Conservation (phyloP, 2,329 filamentous ascomycete genomes). For the Botrytis medusae region DNA sequence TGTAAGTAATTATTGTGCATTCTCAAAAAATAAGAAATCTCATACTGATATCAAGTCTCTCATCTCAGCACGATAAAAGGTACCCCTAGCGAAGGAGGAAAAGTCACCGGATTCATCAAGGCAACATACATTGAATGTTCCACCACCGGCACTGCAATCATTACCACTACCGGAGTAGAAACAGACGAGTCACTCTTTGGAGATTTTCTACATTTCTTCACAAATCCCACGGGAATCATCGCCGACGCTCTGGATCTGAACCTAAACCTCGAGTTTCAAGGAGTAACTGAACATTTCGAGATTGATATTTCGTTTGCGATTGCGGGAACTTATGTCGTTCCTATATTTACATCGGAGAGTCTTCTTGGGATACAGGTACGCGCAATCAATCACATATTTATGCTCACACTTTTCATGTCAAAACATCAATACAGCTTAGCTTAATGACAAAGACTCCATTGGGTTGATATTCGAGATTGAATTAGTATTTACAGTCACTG, state of each 20-base stretch:
- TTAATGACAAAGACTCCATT: conserved; percentile 9
- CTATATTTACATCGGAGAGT: conserved; percentile 22
- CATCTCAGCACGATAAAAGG: neutral
- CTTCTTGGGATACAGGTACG: conserved; percentile 16
- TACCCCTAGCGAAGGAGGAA: neutral
- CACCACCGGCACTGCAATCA: conserved; percentile 13
- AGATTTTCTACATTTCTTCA: neutral
- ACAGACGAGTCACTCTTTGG: neutral
- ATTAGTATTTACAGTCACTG: conserved; percentile 17
- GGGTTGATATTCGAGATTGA: conserved; percentile 24
- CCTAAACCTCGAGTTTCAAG: conserved; percentile 20
- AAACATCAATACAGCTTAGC: neutral
- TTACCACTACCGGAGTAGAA: conserved; percentile 7
- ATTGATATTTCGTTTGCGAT: conserved; percentile 25
- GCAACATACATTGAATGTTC: conserved; percentile 15
- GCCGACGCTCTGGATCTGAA: conserved; percentile 23
- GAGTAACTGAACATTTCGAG: conserved; percentile 26
- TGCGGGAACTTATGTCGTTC: conserved; percentile 21
- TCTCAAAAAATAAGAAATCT: neutral
- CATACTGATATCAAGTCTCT: neutral
- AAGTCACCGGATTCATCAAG: neutral
- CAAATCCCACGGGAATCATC: conserved; percentile 13
- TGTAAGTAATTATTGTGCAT: neutral
- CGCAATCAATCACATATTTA: neutral
- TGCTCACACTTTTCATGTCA: no score